A percentile compares a stretch with the other conserved stretches of the same genome.
Conservation (phyloP, 176 grass and related monocot genomes). For the Rhynchospora breviuscula region DNA sequence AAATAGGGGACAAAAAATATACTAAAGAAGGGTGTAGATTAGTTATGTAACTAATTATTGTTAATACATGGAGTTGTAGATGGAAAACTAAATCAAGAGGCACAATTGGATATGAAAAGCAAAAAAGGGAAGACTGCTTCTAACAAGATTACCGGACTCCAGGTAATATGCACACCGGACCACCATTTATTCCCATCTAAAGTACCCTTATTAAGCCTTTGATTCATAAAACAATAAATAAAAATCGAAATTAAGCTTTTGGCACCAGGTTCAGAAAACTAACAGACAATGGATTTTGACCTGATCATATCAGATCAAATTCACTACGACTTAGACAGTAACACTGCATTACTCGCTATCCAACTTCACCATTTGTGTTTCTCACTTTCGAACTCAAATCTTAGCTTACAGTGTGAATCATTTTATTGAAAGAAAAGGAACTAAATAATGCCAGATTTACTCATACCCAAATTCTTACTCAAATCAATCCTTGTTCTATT, state of each 20-base stretch:
- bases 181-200: background rate
- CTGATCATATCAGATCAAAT: background rate
- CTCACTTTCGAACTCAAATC: background rate
- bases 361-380: background rate
- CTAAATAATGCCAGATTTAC: background rate
- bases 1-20: background rate
- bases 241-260: background rate
- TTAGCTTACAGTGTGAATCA: background rate
- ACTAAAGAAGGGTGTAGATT: background rate
- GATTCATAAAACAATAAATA: background rate
- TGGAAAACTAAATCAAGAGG: conserved; percentile 72
- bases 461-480: background rate
- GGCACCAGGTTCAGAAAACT: background rate
- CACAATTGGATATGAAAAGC: conserved; percentile 60
- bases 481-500: conserved; percentile 15
- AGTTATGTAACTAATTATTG: background rate
- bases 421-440: background rate
- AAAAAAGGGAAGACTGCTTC: conserved; percentile 62
- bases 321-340: background rate
- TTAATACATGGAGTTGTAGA: conserved; percentile 29
- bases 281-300: background rate
- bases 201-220: background rate
- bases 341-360: background rate
- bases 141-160: conserved; percentile 90
- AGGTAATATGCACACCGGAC: conserved; percentile 33